These are phyloP conservation scores for Ambispora gerdemannii DNA, from an alignment of 192 early-diverging fungal species.

Conservation along the genomic window DNA sequence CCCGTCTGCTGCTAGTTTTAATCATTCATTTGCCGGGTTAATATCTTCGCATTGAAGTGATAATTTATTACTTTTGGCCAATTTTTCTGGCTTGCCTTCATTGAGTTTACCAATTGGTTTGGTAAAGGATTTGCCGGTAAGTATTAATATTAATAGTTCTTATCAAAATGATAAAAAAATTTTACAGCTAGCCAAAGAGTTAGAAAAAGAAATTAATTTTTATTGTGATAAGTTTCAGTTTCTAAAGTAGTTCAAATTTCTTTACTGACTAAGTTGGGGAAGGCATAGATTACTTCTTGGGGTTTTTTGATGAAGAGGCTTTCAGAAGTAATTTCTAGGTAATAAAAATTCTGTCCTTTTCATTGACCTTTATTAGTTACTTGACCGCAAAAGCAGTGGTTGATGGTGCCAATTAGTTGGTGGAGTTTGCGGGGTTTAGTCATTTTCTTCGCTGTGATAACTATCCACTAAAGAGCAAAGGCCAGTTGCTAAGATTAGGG, in stretches of 20 bases:
- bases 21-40: conserved; percentile 1
- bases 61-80: conserved; percentile 12
- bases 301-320: too few species aligned
- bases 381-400: too few species aligned
- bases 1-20: neutral
- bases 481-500: neutral
- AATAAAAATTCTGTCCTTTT: too few species aligned
- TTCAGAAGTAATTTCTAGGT: too few species aligned
- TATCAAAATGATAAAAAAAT: conserved; percentile 9
- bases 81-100: conserved; percentile 5
- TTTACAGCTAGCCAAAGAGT: neutral
- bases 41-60: conserved; percentile 6
- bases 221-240: too few species aligned
- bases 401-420: too few species aligned
- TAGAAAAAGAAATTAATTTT: neutral
- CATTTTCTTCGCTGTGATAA: neutral
- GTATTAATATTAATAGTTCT: conserved; percentile 10
- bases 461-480: conserved; percentile 19
- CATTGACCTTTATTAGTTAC: too few species aligned
- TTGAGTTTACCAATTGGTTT: conserved; percentile 13
- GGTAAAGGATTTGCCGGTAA: neutral
- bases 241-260: too few species aligned
- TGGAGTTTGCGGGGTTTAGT: too few species aligned
- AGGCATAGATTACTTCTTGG: too few species aligned
- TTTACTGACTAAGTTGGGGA: too few species aligned